Evolutionary conservation across 1,139 yeast species (phyloP), one percentile per base, ranked within the genome.

Genomic region (Suhomyces maxii): DNA sequence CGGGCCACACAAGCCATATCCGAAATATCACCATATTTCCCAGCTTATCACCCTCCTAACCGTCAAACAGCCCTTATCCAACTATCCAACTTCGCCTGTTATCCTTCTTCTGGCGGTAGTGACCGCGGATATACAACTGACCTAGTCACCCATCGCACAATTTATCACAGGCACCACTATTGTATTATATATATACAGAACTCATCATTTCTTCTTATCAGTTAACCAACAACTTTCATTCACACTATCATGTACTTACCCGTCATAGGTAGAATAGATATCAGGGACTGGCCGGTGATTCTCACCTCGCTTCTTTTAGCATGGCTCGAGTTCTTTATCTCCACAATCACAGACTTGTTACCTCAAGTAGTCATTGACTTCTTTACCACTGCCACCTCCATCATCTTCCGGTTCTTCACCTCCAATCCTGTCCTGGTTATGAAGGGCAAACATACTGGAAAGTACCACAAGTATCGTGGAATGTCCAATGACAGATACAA

Each of bases 321-420:
- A 8, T 75, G 79, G 79, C 34, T 60, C 2, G 80, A 75, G 49
- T 73, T 64, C 43, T 52, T 68, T 8, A 56, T 71, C 18, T 61
- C 73, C 12, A 38, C 62, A 32, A 65, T 74, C 38, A 71, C 78
- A 5, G 47, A 54, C 26, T 43, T 69, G 3, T 61, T 75, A 26
- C 80, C 80, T 3, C 44, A 49, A 4, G 48, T 61, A 5, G 57
- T 72, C 32, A 69, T 75, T 38, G 53, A 57, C 13, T 45, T 59
- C 14, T 71, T 59, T 50, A 69, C 77, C 7, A 52, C 51, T 10
- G 49, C 67, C 7, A 62, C 70, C n/a, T 54, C 58, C 38, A 48
- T 63, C 34, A 40, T 71, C 11, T 74, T 69, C 52, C 53, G 56
- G 11, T 26, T 44, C 34, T 55, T 61, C 46, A 64, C 68, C 2